phyloP scores from a whole-genome alignment of 495 filamentous ascomycete species.

The Lineolata rhizophorae region DNA sequence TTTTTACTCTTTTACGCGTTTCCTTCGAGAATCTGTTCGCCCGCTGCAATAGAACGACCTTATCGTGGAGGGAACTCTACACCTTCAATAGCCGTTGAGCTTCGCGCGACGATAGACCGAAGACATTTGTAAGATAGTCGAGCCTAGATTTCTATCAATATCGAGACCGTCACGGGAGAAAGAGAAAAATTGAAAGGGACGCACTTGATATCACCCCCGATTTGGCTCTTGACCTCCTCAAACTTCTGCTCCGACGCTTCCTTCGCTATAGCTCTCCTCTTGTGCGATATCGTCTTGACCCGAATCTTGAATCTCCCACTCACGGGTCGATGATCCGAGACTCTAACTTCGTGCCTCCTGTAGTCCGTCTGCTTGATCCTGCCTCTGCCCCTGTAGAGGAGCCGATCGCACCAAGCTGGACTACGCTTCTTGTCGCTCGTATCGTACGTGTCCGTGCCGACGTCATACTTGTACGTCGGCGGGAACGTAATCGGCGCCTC shows the following conservation, averaged over 20 bases:
- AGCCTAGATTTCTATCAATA: conserved; percentile 6
- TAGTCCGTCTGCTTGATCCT: conserved; percentile 77
- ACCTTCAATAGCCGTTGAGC: conserved; percentile 12
- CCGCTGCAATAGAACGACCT: no score
- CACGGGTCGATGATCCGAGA: conserved; percentile 86
- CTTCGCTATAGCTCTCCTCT: conserved; percentile 41
- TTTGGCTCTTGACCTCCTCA: conserved; percentile 38
- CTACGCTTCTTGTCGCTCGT: conserved; percentile 81
- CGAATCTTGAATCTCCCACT: conserved; percentile 61
- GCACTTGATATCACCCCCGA: conserved; percentile 41
- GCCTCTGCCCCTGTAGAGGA: conserved; percentile 67
- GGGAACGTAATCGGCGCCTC: conserved; percentile 77
- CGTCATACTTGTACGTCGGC: conserved; percentile 79
- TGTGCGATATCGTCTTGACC: conserved; percentile 53
- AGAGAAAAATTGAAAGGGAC: conserved; percentile 4
- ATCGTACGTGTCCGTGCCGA: conserved; percentile 85
- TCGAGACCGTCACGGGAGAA: conserved; percentile 4
- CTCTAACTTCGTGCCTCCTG: conserved; percentile 63
- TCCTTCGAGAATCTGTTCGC: no score
- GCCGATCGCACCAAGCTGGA: conserved; percentile 93
- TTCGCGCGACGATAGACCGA: conserved; percentile 13
- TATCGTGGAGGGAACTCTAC: no score
- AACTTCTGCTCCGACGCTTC: conserved; percentile 49
- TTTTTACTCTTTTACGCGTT: no score
- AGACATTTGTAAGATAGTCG: conserved; percentile 17